These are phyloP conservation scores for Nitzschia palea DNA, from an alignment of 108 stramenopile genomes.

Conservation along the genomic window DNA sequence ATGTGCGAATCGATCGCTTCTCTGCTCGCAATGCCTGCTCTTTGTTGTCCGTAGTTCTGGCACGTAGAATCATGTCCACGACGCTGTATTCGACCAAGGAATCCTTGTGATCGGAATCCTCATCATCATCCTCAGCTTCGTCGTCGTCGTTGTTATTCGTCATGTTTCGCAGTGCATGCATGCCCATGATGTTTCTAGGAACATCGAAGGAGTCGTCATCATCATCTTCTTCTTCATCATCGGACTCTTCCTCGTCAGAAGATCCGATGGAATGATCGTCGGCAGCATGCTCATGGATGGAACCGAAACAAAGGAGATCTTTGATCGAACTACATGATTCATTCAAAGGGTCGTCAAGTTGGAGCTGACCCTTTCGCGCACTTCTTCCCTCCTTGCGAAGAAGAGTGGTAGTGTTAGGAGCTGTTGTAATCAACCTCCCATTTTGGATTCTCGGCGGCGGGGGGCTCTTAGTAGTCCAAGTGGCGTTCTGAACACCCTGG, in stretches of 20 bases:
- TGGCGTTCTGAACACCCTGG: no score
- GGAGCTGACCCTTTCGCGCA: background rate
- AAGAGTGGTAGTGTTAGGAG: no score
- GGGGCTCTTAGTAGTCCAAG: no score
- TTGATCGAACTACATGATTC: conserved; percentile 1
- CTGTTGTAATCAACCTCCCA: no score
- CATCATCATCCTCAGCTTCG: background rate
- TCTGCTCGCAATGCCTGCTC: no score
- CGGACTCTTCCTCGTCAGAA: conserved; percentile 1
- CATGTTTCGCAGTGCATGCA: no score
- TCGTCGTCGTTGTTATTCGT: background rate
- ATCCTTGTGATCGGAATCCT: background rate
- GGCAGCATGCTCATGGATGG: background rate
- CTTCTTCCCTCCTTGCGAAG: background rate
- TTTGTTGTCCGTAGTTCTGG: background rate
- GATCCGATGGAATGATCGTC: conserved; percentile 3
- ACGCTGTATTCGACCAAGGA: background rate
- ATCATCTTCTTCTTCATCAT: no score
- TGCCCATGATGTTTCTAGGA: no score
- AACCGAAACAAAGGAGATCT: background rate
- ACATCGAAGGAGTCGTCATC: no score
- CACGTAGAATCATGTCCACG: background rate
- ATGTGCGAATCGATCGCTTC: no score
- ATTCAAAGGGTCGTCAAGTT: background rate
- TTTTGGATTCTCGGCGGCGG: no score